phyloP scores from a whole-genome alignment of 1,139 yeast species.

The Yamadazyma conglobata region DNA sequence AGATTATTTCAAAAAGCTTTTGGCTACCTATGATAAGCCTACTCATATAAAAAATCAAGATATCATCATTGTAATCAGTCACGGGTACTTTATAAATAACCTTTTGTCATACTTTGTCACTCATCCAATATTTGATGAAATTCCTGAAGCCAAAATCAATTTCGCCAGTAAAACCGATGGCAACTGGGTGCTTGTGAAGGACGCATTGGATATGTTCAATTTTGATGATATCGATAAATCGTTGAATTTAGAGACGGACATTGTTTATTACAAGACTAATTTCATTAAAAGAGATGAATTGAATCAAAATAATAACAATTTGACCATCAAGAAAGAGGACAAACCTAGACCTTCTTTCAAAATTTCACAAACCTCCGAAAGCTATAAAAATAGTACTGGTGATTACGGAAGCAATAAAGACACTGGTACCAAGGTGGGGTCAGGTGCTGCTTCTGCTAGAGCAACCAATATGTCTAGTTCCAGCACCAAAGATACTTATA shows the following conservation, averaged over 20 bases:
- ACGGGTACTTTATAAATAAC: conserved; percentile 43
- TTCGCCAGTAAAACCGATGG: conserved; percentile 23
- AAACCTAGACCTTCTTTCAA: conserved; percentile 18
- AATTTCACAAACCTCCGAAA: conserved; percentile 14
- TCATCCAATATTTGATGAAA: conserved; percentile 47
- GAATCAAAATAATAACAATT: conserved; percentile 10
- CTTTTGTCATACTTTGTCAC: conserved; percentile 40
- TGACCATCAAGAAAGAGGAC: conserved; percentile 12
- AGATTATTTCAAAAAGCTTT: conserved; percentile 38
- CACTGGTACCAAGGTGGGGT: too few relatives aligned
- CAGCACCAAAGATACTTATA: conserved; percentile 11
- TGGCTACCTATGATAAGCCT: conserved; percentile 46
- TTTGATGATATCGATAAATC: conserved; percentile 26
- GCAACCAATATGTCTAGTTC: conserved; percentile 1
- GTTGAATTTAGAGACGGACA: conserved; percentile 41
- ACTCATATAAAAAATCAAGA: conserved; percentile 32
- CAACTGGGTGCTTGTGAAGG: conserved; percentile 34
- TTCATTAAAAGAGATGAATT: conserved; percentile 40
- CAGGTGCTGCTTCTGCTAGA: conserved; percentile 9
- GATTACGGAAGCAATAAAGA: too few relatives aligned
- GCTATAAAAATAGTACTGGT: too few relatives aligned
- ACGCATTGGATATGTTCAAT: conserved; percentile 31
- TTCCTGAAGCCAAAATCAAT: conserved; percentile 41
- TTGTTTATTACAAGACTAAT: conserved; percentile 45
- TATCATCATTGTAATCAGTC: conserved; percentile 39